phyloP scores from a whole-genome alignment of 2,329 filamentous ascomycete species.

The Diplodia scrobiculata region DNA sequence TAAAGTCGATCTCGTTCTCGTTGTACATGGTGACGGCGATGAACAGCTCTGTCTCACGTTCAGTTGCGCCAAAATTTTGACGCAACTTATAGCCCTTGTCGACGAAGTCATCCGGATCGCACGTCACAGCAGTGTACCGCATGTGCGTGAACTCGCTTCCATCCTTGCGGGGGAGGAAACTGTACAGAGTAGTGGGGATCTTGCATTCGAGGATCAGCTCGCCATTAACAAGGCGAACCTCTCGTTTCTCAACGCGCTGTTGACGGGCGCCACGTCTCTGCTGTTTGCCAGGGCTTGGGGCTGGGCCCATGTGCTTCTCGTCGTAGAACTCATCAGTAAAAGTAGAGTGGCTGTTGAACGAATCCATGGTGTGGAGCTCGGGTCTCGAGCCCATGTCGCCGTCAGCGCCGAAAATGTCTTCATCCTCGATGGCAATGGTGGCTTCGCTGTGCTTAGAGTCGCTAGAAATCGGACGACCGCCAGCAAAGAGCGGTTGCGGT shows the following conservation, averaged over 20 bases:
- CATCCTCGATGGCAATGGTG: constrained; percentile 68
- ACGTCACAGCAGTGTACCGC: constrained; percentile 98
- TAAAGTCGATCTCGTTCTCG: constrained; percentile 95
- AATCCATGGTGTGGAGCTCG: constrained; percentile 63
- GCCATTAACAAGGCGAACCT: constrained; percentile 94
- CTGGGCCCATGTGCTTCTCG: constrained; percentile 81
- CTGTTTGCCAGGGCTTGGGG: constrained; percentile 76
- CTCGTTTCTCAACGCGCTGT: constrained; percentile 87
- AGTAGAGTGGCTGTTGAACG: constrained; percentile 63
- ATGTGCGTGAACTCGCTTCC: constrained; percentile 98
- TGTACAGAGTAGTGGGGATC: constrained; percentile 97
- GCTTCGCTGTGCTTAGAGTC: constrained; percentile 58
- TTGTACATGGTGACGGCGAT: constrained; percentile 99
- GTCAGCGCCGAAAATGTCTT: constrained; percentile 71
- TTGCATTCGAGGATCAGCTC: constrained; percentile 98
- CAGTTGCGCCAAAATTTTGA: constrained; percentile 81
- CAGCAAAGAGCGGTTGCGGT: constrained; percentile 80
- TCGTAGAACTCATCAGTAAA: constrained; percentile 56
- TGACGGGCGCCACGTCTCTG: constrained; percentile 82
- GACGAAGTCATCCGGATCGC: constrained; percentile 92
- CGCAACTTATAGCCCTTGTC: constrained; percentile 86
- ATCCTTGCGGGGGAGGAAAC: constrained; percentile 88
- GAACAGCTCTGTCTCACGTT: constrained; percentile 90
- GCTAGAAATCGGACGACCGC: constrained; percentile 51
- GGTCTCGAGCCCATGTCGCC: constrained; percentile 55